These are phyloP conservation scores for Reutealis trisperma DNA, from an alignment of 345 rosid genomes.

Conservation along the genomic window DNA sequence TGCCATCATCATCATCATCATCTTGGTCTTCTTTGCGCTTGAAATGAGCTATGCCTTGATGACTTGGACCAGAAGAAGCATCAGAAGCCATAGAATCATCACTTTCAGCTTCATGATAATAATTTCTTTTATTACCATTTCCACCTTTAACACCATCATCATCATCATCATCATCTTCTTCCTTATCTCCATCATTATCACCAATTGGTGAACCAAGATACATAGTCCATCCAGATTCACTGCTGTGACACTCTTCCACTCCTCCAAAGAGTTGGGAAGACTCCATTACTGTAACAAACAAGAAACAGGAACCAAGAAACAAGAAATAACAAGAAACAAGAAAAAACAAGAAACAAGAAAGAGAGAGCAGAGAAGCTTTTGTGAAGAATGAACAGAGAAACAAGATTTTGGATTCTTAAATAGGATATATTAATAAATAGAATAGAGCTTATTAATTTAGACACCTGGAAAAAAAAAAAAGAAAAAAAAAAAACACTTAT, in stretches of 20 bases:
- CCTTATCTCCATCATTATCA: slow-evolving; percentile 18
- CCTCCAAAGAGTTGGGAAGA: slow-evolving; percentile 46
- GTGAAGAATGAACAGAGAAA: not conserved
- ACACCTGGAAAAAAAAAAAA: slow-evolving; percentile 11
- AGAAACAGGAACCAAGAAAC: not conserved
- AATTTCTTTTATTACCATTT: slow-evolving; percentile 12
- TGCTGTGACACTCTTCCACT: slow-evolving; percentile 53
- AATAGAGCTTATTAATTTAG: not conserved
- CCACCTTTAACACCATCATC: slow-evolving; percentile 2
- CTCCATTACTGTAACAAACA: slow-evolving; percentile 38
- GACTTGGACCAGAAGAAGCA: slow-evolving; percentile 65
- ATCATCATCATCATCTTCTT: not conserved
- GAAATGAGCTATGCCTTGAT: slow-evolving; percentile 19
- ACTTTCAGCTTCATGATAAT: slow-evolving; percentile 16
- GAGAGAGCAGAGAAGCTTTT: not conserved
- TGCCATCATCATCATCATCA: not conserved
- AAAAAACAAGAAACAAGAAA: not conserved
- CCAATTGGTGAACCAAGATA: slow-evolving; percentile 54
- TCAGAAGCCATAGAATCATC: slow-evolving; percentile 73
- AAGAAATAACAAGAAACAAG: too few relatives aligned
- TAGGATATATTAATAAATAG: not conserved
- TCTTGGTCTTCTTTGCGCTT: slow-evolving; percentile 24
- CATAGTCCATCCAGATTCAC: slow-evolving; percentile 82
- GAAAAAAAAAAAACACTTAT: not conserved
- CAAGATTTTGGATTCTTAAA: slow-evolving; percentile 20